Conservation (phyloP, 2,329 filamentous ascomycete species). For the Botrytis medusae region DNA sequence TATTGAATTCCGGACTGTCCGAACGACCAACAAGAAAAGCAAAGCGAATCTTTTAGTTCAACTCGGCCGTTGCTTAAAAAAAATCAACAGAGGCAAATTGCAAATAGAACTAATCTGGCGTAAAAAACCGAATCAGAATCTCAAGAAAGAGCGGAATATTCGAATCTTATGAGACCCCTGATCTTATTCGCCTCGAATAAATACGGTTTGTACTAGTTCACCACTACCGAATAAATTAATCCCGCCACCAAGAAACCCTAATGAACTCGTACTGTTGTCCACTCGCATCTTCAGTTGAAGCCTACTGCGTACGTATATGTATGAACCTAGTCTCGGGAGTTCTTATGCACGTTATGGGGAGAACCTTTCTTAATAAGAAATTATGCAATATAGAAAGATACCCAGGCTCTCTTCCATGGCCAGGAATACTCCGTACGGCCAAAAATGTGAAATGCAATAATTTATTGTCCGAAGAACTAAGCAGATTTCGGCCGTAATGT, state of each 20-base stretch:
- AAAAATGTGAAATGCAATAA: background rate
- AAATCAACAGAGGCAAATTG: background rate
- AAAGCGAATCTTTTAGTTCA: background rate
- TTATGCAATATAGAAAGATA: background rate
- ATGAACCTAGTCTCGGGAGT: background rate
- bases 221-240: background rate
- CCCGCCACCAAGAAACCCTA: background rate
- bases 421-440: background rate
- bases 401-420: too few relatives aligned
- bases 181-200: background rate
- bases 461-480: background rate
- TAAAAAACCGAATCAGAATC: background rate
- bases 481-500: background rate
- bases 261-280: constrained; percentile 4
- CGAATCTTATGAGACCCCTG: background rate
- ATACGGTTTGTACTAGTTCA: background rate
- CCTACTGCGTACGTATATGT: background rate
- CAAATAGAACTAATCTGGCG: background rate
- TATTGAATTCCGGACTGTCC: background rate
- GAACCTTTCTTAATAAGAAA: background rate
- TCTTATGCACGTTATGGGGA: background rate
- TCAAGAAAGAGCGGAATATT: background rate
- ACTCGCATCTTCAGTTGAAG: constrained; percentile 3
- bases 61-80: background rate
- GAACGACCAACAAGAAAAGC: background rate